Evolutionary conservation across 768 basidiomycete genomes (phyloP), one percentile per base, ranked within the genome.

Genomic region (Suillus discolor): DNA sequence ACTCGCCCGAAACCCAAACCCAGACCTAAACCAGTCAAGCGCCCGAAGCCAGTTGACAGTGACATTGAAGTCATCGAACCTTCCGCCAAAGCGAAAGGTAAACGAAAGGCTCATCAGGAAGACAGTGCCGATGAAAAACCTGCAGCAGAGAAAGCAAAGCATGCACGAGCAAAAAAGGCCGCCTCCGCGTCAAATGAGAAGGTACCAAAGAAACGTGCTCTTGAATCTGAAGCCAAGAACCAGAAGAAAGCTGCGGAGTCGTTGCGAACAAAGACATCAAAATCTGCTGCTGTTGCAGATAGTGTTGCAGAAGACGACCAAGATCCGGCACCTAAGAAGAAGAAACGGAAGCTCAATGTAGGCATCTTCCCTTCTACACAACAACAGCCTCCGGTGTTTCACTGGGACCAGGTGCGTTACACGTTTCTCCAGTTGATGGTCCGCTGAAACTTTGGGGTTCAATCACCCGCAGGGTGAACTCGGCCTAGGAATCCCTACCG

Each of bases 261-360:
- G 1, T 70, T 68, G 45, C 71, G 71, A 53, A 31, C 51, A 15
- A 72, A 72, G 57, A 18, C 67, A 51, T 63, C 64, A 12, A 70
- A 65, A 28, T 6, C 54, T 39, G 68, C 64, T 31, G 71, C 69
- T 0, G 71, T 65, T 23, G 63, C 60, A 1, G 77, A 74, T 38
- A 71, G 68, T 2, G 41, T 55, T 7, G 54, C 36, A 15, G 69
- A 63, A 18, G 71, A 18, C 36, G 75, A 71, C 28, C 62, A 73
- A 28, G 77, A 74, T 60, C 69, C 45, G 7, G 77, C 65, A 11
- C 83, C 77, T 18, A 88, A 85, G 77, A 89, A 89, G 79, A 91
- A 89, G 78, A 90, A 86, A 71, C 84, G 89, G 67, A 90, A 87
- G 76, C 86, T 92, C 62, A 87, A 87, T 66, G 69, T 90, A n/a